Evolutionary conservation across 164 flowering plant genomes (phyloP).

Genomic region (Berberis vulgaris): DNA sequence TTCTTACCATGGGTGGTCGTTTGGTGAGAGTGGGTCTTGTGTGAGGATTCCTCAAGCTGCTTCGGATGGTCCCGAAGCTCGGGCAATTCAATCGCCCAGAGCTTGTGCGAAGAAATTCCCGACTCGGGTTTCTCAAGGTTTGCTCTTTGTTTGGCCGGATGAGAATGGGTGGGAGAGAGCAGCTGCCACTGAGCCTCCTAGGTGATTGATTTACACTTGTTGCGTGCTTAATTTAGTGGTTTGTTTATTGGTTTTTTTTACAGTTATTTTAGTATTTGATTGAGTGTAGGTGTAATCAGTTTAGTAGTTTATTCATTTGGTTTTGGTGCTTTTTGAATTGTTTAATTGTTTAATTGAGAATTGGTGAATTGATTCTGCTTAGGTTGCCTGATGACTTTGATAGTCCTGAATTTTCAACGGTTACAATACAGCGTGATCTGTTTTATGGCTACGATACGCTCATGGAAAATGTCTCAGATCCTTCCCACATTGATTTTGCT

Average conservation of each 20-base stretch:
- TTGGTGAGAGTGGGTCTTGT: conserved; percentile 74
- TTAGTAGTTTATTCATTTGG: background rate
- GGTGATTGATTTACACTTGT: conserved; percentile 25
- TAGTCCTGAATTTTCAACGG: conserved; percentile 75
- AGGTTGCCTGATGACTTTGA: conserved; percentile 94
- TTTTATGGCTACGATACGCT: conserved; percentile 95
- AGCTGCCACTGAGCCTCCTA: conserved; percentile 56
- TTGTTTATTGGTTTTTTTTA: too few species aligned
- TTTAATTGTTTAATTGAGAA: background rate
- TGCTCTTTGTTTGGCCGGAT: conserved; percentile 98
- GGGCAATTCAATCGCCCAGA: conserved; percentile 62
- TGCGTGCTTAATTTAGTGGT: too few species aligned
- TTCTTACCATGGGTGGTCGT: conserved; percentile 97
- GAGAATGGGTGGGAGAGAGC: conserved; percentile 93
- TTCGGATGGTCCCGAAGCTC: conserved; percentile 77
- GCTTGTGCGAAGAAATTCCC: conserved; percentile 82
- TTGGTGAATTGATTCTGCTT: conserved; percentile 7
- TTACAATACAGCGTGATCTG: conserved; percentile 87
- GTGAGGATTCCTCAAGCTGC: conserved; percentile 76
- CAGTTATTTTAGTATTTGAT: too few species aligned
- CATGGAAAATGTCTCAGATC: conserved; percentile 99
- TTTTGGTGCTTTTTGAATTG: background rate
- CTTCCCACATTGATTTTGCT: conserved; percentile 97
- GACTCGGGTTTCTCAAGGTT: conserved; percentile 85
- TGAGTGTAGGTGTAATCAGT: too few species aligned